phyloP scores from a whole-genome alignment of 768 basidiomycete genomes.

The Clitopilus hobsonii region DNA sequence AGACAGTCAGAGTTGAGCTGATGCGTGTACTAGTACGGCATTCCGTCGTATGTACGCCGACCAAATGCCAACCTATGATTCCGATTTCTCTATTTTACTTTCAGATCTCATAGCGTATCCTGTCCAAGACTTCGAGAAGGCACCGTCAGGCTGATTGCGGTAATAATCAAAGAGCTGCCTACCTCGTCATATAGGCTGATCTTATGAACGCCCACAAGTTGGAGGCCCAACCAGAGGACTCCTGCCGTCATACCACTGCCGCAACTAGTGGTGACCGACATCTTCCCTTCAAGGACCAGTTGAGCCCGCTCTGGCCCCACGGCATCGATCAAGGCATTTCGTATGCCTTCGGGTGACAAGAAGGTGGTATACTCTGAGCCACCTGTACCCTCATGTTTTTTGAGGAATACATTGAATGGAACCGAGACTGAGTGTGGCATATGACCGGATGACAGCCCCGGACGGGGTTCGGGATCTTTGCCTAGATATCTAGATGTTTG shows the following conservation, averaged over 20 bases:
- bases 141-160: conserved; percentile 2
- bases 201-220: conserved; percentile 55
- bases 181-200: conserved; percentile 94
- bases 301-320: conserved; percentile 55
- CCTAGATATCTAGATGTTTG: conserved; percentile 66
- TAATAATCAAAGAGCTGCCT: conserved; percentile 13
- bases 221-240: conserved; percentile 89
- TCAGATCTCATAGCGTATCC: conserved; percentile 79
- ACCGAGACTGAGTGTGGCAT: conserved; percentile 84
- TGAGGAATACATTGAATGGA: conserved; percentile 76
- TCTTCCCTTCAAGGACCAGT: conserved; percentile 56
- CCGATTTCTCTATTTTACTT: conserved; percentile 54
- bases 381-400: conserved; percentile 32
- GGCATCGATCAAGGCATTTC: conserved; percentile 51
- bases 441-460: conserved; percentile 85
- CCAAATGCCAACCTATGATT: neutral
- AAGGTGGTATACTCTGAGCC: conserved; percentile 54
- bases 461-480: conserved; percentile 82
- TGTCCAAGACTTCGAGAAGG: conserved; percentile 77
- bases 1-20: conserved; percentile 3
- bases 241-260: conserved; percentile 99
- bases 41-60: neutral
- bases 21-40: neutral
- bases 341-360: conserved; percentile 53
- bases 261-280: conserved; percentile 70